Percentiles rank a stretch among this genome's conserved stretches.
These are phyloP conservation scores for Aquilaria malaccensis DNA, from an alignment of 345 rosid genomes.

Conservation along the genomic window DNA sequence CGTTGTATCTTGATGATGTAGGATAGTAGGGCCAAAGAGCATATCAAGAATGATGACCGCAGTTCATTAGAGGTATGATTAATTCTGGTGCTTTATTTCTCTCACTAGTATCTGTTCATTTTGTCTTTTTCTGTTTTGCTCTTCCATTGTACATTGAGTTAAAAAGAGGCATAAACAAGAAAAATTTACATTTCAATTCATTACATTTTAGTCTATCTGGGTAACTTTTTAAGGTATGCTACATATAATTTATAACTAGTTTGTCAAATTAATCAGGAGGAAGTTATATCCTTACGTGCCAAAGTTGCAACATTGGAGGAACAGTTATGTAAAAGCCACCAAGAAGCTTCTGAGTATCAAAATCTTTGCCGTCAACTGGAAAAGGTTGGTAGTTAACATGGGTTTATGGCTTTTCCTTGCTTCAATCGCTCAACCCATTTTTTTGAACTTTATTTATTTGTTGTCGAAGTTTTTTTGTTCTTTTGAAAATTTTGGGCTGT, in stretches of 20 bases:
- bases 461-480: constrained; percentile 14
- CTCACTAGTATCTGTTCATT: too few relatives aligned
- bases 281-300: constrained; percentile 49
- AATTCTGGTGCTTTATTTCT: neutral
- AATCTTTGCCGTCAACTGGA: constrained; percentile 53
- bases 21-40: constrained; percentile 59
- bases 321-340: constrained; percentile 67
- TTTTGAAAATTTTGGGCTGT: neutral
- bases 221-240: neutral
- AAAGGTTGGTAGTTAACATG: constrained; percentile 40
- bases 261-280: constrained; percentile 52
- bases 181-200: neutral
- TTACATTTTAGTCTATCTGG: too few relatives aligned
- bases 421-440: neutral
- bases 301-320: constrained; percentile 73
- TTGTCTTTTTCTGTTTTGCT: too few relatives aligned
- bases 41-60: constrained; percentile 35
- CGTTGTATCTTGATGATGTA: constrained; percentile 19
- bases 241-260: constrained; percentile 8
- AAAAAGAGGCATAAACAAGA: neutral
- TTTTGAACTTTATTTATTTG: neutral
- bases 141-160: too few relatives aligned
- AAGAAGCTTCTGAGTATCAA: constrained; percentile 55
- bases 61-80: constrained; percentile 48
- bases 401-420: constrained; percentile 4